Percentiles rank a stretch among this genome's conserved stretches.
Evolutionary conservation across 768 basidiomycete genomes (phyloP).

Genomic region (Pleurotus salmoneostramineus): DNA sequence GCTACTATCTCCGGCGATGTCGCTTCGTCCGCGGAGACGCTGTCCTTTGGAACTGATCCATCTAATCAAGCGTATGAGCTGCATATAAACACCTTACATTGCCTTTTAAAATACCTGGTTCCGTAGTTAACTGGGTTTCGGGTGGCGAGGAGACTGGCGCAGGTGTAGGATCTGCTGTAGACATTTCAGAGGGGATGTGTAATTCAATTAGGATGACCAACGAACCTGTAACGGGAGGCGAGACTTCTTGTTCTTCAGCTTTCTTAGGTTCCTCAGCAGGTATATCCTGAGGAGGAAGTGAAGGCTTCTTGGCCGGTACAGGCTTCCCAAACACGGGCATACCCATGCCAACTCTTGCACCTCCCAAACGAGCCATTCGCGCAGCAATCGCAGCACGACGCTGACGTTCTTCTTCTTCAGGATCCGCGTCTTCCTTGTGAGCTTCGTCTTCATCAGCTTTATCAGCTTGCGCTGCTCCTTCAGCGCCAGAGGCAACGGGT

Average conservation of each 20-base stretch:
- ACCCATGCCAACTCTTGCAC: slow-evolving; percentile 76
- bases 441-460: slow-evolving; percentile 23
- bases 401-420: slow-evolving; percentile 69
- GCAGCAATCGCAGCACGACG: slow-evolving; percentile 86
- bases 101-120: no score
- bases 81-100: no score
- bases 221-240: neutral
- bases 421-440: slow-evolving; percentile 30
- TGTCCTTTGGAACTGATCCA: slow-evolving; percentile 7
- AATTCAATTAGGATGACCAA: neutral
- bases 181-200: neutral
- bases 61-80: neutral
- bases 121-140: no score
- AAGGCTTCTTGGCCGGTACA: slow-evolving; percentile 29
- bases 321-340: slow-evolving; percentile 65
- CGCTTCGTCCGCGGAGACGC: neutral
- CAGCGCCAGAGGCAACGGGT: neutral
- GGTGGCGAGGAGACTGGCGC: neutral
- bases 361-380: slow-evolving; percentile 90
- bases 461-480: slow-evolving; percentile 13
- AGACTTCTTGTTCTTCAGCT: neutral
- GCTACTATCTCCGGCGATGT: neutral
- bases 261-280: slow-evolving; percentile 2
- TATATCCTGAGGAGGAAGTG: slow-evolving; percentile 14
- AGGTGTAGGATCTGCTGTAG: neutral